A percentile compares a stretch with the other conserved stretches of the same genome.
phyloP scores from a whole-genome alignment of 2,329 filamentous ascomycete genomes.

The Fusarium musae region DNA sequence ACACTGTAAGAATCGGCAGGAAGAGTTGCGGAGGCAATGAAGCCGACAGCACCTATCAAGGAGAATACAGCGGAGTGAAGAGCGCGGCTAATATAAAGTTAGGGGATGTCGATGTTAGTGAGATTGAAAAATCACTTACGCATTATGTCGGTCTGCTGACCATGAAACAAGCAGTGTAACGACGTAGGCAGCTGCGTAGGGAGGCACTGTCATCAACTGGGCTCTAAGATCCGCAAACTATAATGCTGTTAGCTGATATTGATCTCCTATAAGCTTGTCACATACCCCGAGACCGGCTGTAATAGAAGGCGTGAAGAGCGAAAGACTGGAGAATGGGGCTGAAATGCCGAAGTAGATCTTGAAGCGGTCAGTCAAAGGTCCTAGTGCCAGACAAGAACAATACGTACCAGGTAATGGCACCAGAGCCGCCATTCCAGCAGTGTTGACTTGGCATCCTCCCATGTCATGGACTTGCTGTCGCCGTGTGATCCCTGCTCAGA shows the following conservation, averaged over 20 bases:
- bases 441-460: constrained; percentile 74
- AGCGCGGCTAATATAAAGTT: constrained; percentile 42
- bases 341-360: constrained; percentile 59
- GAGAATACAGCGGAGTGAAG: constrained; percentile 55
- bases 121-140: constrained; percentile 28
- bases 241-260: not conserved
- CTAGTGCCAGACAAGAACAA: fast-evolving
- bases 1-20: constrained; percentile 63
- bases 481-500: constrained; percentile 53
- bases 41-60: constrained; percentile 57
- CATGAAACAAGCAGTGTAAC: constrained; percentile 56
- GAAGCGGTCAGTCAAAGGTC: not conserved
- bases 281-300: constrained; percentile 58
- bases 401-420: constrained; percentile 63
- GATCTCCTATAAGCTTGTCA: not conserved
- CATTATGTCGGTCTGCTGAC: constrained; percentile 69
- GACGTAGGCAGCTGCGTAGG: constrained; percentile 66
- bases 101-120: fast-evolving
- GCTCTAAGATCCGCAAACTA: constrained; percentile 55
- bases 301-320: constrained; percentile 69
- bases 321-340: constrained; percentile 65
- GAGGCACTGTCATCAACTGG: constrained; percentile 71
- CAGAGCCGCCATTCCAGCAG: constrained; percentile 73
- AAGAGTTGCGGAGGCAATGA: constrained; percentile 70
- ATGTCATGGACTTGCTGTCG: constrained; percentile 68